Conservation (phyloP, 768 basidiomycete genomes). For the Kwoniella shandongensis region DNA sequence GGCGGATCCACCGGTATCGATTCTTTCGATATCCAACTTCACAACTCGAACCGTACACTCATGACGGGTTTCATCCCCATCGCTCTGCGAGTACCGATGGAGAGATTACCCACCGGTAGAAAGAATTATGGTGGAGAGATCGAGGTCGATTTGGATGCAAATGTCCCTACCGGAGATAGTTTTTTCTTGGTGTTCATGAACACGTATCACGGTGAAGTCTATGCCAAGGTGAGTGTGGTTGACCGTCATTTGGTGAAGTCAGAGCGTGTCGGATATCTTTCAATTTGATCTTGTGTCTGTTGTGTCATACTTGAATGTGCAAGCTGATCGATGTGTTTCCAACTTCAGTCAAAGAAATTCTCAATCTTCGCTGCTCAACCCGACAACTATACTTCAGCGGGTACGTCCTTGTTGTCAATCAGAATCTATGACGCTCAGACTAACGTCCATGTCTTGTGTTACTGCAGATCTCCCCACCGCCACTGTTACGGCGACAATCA, state of each 20-base stretch:
- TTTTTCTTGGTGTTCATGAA: slow-evolving; percentile 52
- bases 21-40: slow-evolving; percentile 51
- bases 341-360: too few relatives aligned
- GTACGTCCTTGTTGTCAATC: slow-evolving; percentile 12
- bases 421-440: background rate
- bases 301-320: too few relatives aligned
- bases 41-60: slow-evolving; percentile 43
- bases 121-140: slow-evolving; percentile 50
- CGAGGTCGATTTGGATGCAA: slow-evolving; percentile 40
- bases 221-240: slow-evolving; percentile 30
- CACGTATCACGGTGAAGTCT: slow-evolving; percentile 48
- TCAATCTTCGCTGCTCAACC: slow-evolving; percentile 41
- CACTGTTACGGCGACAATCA: slow-evolving; percentile 44
- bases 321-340: background rate
- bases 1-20: slow-evolving; percentile 49
- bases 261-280: too few relatives aligned
- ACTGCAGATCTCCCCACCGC: slow-evolving; percentile 37
- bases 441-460: background rate
- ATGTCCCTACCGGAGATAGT: slow-evolving; percentile 35
- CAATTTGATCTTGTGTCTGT: too few relatives aligned
- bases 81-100: slow-evolving; percentile 49
- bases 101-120: slow-evolving; percentile 37
- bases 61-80: slow-evolving; percentile 49
- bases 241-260: too few relatives aligned
- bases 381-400: slow-evolving; percentile 42